These are phyloP conservation scores for Pisolithus microcarpus DNA, from an alignment of 768 basidiomycete species.

Conservation along the genomic window DNA sequence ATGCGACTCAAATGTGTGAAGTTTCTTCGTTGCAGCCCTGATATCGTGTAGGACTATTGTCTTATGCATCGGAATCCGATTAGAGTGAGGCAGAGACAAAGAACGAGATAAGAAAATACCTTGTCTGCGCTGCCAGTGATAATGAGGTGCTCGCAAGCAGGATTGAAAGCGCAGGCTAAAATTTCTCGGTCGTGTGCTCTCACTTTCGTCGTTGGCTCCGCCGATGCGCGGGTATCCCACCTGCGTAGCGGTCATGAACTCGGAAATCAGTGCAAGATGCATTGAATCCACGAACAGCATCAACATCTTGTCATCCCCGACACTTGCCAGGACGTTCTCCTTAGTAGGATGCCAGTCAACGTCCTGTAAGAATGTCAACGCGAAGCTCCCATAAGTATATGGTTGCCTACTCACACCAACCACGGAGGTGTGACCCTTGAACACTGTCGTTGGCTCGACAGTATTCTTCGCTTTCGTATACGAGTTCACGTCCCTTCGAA, in stretches of 20 bases:
- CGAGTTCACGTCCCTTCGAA: constrained; percentile 79
- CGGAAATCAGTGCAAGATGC: background rate
- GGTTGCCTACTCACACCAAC: constrained; percentile 64
- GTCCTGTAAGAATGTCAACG: constrained; percentile 47
- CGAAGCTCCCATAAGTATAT: background rate
- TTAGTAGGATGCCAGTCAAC: constrained; percentile 90
- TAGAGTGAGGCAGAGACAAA: background rate
- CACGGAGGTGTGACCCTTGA: constrained; percentile 82
- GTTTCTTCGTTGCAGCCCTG: constrained; percentile 59
- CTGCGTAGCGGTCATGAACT: constrained; percentile 34
- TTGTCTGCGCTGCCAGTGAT: constrained; percentile 94
- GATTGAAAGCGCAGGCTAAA: constrained; percentile 85
- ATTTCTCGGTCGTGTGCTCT: constrained; percentile 91
- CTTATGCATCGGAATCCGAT: constrained; percentile 33
- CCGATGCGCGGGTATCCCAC: constrained; percentile 83
- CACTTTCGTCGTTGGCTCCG: constrained; percentile 60
- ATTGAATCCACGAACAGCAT: constrained; percentile 63
- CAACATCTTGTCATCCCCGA: constrained; percentile 91
- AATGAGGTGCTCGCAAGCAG: constrained; percentile 67
- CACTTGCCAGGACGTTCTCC: constrained; percentile 86
- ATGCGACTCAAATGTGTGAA: constrained; percentile 91
- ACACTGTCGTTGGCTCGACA: constrained; percentile 80
- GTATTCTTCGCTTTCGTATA: constrained; percentile 73
- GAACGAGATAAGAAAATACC: constrained; percentile 35
- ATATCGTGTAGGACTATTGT: constrained; percentile 86